Base-by-base conservation (phyloP, 2,329 filamentous ascomycete species). In the Xylogone sp. region DNA sequence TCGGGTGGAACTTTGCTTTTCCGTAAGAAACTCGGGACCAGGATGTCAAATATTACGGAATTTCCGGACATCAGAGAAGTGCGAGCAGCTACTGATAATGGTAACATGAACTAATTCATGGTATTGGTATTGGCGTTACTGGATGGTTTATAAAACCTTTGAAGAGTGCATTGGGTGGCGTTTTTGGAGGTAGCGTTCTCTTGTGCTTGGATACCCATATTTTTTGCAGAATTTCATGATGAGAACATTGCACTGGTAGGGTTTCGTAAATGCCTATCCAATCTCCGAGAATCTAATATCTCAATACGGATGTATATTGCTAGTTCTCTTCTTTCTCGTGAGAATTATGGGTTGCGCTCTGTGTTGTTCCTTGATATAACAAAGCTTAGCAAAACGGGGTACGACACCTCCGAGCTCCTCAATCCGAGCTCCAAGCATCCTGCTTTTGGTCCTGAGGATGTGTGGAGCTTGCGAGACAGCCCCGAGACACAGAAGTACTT, bases 11-110 rank as follows among this genome's bases (percentile, higher is more conserved):
- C 58, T 2, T 53, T 54, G 20, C 55, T 57, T 42, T 46, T 51
- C 48, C 54, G 58, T 20, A 59, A 49, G 48, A 44, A 49, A 20
- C 39, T 43, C 13, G 53, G 53, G 21, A 56, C 55, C 49, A 61
- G 59, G 51, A 57, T 52, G 19, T 48, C 60, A 43, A 53, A 59
- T 10, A 51, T 60, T 19, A 51, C 46, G 42, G 62, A 59, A 6
- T 65, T 65, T 56, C 56, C 56, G 43, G 60, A 65, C 45, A 61
- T 65, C 43, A 45, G 21, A 21, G 43, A 45, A 9, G 45, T 53
- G 3, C 58, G 60, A 42, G 52, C 45, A 16, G 53, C 48, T 54
- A 56, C 29, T 50, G 59, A 57, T 61, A n/a, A n/a, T n/a, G 56
- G 60, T 46, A 55, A 59, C 29, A 44, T 48, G 48, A 39, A 51